These are phyloP conservation scores for Microthlaspi erraticum DNA, from an alignment of 345 rosid genomes.

Conservation along the genomic window DNA sequence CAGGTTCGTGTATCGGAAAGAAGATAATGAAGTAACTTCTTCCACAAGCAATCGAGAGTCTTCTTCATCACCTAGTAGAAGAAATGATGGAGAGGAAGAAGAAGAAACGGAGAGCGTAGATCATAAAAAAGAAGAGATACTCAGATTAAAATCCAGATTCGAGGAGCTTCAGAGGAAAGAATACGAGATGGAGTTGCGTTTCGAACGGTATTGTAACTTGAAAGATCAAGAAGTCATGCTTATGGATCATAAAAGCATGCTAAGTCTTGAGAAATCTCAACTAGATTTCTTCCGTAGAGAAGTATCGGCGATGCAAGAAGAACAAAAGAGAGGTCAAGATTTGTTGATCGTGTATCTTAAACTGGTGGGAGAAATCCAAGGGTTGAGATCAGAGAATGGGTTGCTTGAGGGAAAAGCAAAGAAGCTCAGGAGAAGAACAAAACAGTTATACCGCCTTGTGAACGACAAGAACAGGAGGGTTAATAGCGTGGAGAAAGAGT, in stretches of 20 bases:
- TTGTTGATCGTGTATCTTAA: conserved; percentile 48
- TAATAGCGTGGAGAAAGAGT: conserved; percentile 48
- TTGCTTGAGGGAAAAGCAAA: conserved; percentile 56
- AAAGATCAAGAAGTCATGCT: conserved; percentile 68
- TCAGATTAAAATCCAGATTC: conserved; percentile 45
- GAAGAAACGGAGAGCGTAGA: conserved; percentile 21
- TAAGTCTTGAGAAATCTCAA: conserved; percentile 49
- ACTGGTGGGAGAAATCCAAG: conserved; percentile 48
- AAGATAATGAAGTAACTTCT: conserved; percentile 15
- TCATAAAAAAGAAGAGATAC: conserved; percentile 46
- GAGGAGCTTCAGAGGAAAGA: conserved; percentile 63
- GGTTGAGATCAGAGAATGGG: conserved; percentile 49
- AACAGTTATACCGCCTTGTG: conserved; percentile 40
- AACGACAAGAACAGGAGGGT: conserved; percentile 49
- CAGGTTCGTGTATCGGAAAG: conserved; percentile 51
- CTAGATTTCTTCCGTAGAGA: conserved; percentile 57
- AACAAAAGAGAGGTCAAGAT: conserved; percentile 48
- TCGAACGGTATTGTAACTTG: conserved; percentile 53
- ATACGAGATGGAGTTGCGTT: conserved; percentile 47
- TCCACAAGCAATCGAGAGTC: conserved; percentile 37
- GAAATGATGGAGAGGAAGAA: conserved; percentile 42
- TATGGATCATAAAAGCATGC: conserved; percentile 53
- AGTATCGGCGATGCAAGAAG: conserved; percentile 54
- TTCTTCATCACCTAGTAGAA: conserved; percentile 30
- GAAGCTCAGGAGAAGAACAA: conserved; percentile 55